A percentile compares a stretch with the other conserved stretches of the same genome.
These are phyloP conservation scores for Aspergillus cejpii DNA, from an alignment of 2,329 filamentous ascomycete genomes.

Conservation along the genomic window DNA sequence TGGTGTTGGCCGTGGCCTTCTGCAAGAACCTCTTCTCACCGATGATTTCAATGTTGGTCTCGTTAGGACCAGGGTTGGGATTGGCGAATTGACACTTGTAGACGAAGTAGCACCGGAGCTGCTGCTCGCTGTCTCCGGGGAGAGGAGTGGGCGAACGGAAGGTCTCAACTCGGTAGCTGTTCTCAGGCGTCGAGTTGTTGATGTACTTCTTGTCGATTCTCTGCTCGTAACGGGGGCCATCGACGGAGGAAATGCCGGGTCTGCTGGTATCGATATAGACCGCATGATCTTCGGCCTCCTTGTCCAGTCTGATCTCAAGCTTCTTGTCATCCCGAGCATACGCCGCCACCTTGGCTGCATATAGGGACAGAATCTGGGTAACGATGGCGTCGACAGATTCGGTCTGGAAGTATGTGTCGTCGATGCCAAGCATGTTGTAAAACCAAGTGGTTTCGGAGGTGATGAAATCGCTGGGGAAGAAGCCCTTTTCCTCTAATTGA, in stretches of 20 bases:
- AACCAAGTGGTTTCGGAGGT: conserved; percentile 90
- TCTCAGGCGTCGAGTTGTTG: conserved; percentile 63
- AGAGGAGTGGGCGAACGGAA: conserved; percentile 86
- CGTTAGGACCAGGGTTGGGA: conserved; percentile 62
- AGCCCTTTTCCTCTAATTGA: conserved; percentile 68
- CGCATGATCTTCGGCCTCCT: conserved; percentile 89
- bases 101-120: conserved; percentile 95
- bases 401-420: conserved; percentile 96
- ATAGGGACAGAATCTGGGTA: conserved; percentile 90
- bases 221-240: conserved; percentile 86
- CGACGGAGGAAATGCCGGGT: conserved; percentile 68
- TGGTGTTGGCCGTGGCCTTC: conserved; percentile 93
- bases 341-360: conserved; percentile 92
- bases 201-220: conserved; percentile 93
- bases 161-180: conserved; percentile 88
- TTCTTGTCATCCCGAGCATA: conserved; percentile 89
- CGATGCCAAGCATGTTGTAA: conserved; percentile 94
- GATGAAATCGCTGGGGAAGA: conserved; percentile 77
- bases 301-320: conserved; percentile 89
- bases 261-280: conserved; percentile 98
- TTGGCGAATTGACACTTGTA: conserved; percentile 91
- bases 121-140: conserved; percentile 66
- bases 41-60: conserved; percentile 85
- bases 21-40: conserved; percentile 90
- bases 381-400: conserved; percentile 81